Percentiles rank a stretch among this genome's conserved stretches.
These are phyloP conservation scores for Erodium chrysanthum DNA, from an alignment of 441 rosid genomes.

Conservation along the genomic window DNA sequence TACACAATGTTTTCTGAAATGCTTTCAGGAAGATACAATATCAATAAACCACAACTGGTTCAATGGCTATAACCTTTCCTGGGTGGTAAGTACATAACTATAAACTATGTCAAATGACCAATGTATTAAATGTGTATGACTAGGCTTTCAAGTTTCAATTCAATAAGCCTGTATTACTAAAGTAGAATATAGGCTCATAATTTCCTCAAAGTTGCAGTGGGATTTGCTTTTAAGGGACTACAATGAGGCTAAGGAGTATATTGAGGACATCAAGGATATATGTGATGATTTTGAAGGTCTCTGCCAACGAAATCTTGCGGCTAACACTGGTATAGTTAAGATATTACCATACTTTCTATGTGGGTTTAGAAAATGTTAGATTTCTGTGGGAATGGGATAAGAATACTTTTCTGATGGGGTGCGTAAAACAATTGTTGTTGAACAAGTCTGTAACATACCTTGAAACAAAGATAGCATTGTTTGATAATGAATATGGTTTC, in stretches of 20 bases:
- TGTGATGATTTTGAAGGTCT: conserved; percentile 82
- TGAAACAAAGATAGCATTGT: not conserved
- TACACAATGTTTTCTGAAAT: not conserved
- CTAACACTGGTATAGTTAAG: conserved; percentile 59
- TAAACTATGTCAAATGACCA: conserved; percentile 7
- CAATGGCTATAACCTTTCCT: conserved; percentile 70
- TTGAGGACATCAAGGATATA: conserved; percentile 82
- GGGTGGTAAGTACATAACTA: conserved; percentile 56
- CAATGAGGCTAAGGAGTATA: conserved; percentile 67
- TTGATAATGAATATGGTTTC: not conserved
- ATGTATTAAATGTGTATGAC: not conserved
- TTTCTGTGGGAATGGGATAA: not conserved
- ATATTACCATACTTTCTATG: not conserved
- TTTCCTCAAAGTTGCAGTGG: conserved; percentile 45
- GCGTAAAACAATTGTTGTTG: not conserved
- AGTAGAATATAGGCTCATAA: conserved; percentile 6
- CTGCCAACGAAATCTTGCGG: conserved; percentile 89
- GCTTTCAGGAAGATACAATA: conserved; percentile 75
- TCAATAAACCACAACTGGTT: conserved; percentile 97
- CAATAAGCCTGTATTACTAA: conserved; percentile 3
- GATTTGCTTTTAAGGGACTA: conserved; percentile 71
- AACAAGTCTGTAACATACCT: not conserved
- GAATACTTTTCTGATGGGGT: not conserved
- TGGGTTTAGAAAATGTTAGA: not conserved
- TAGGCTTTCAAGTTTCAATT: too few species aligned